These are phyloP conservation scores for Kwoniella botswanensis DNA, from an alignment of 768 basidiomycete genomes.

Conservation along the genomic window DNA sequence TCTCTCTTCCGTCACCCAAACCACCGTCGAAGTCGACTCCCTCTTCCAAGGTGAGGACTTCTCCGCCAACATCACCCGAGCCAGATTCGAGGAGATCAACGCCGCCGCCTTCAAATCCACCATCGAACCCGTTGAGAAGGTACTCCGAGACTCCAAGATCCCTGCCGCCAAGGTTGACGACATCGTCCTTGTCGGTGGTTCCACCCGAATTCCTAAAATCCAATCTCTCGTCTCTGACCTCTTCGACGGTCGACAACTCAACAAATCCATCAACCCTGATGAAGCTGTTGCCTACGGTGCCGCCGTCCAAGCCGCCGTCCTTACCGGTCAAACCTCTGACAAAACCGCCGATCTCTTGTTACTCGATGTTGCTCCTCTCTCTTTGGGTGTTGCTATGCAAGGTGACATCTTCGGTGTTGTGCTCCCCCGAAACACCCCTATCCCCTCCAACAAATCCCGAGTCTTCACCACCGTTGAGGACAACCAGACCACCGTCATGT, in stretches of 20 bases:
- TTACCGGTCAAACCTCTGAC: conserved; percentile 97
- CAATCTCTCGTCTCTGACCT: conserved; percentile 97
- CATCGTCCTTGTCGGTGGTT: conserved; percentile 99
- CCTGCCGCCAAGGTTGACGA: conserved; percentile 92
- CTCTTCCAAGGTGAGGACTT: conserved; percentile 97
- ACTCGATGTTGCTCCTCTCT: conserved; percentile 97
- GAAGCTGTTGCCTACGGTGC: conserved; percentile 99
- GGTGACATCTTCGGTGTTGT: conserved; percentile 99
- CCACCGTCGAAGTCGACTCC: conserved; percentile 98
- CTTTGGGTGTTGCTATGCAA: conserved; percentile 99
- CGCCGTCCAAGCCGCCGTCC: conserved; percentile 98
- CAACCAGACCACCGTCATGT: conserved; percentile 99
- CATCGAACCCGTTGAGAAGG: conserved; percentile 97
- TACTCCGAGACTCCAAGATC: conserved; percentile 98
- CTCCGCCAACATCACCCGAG: conserved; percentile 97
- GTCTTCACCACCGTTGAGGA: conserved; percentile 99
- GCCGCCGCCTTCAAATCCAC: conserved; percentile 94
- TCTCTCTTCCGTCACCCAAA: conserved; percentile 96
- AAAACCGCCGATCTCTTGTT: conserved; percentile 98
- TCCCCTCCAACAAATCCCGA: conserved; percentile 98
- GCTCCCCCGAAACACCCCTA: conserved; percentile 98
- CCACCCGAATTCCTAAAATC: conserved; percentile 99
- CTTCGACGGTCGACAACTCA: conserved; percentile 96
- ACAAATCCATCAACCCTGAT: conserved; percentile 99
- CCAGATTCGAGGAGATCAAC: conserved; percentile 99